phyloP scores from a whole-genome alignment of 163 green algal genomes.

The Smithsoniella earleae region DNA sequence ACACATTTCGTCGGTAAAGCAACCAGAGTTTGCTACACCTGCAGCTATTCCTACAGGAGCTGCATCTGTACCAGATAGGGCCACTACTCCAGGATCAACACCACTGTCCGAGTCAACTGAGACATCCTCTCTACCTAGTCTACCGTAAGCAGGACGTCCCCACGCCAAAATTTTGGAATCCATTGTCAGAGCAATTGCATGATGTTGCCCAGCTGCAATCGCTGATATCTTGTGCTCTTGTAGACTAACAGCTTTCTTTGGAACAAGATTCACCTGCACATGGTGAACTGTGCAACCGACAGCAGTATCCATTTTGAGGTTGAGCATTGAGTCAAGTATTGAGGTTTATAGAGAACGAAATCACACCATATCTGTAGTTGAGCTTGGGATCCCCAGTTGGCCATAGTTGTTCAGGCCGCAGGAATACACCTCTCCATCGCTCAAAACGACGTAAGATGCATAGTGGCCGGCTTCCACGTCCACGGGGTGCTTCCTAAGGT shows the following conservation, averaged over 20 bases:
- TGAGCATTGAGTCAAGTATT: neutral
- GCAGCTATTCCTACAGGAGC: neutral
- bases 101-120: neutral
- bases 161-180: neutral
- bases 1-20: constrained; percentile 20
- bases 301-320: neutral
- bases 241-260: constrained; percentile 2
- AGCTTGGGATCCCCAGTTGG: neutral
- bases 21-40: neutral
- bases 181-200: neutral
- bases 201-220: neutral
- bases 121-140: constrained; percentile 3
- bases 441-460: neutral
- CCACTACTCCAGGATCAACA: neutral
- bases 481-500: neutral
- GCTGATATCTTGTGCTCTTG: neutral
- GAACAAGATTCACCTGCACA: constrained; percentile 8
- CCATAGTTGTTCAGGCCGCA: constrained; percentile 26
- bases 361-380: neutral
- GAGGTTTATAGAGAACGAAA: neutral
- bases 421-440: neutral
- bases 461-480: constrained; percentile 8
- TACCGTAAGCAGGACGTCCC: constrained; percentile 6
- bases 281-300: neutral
- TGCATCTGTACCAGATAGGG: neutral